Evolutionary conservation across 768 basidiomycete species (phyloP).

Genomic region (Naganishia onofrii): DNA sequence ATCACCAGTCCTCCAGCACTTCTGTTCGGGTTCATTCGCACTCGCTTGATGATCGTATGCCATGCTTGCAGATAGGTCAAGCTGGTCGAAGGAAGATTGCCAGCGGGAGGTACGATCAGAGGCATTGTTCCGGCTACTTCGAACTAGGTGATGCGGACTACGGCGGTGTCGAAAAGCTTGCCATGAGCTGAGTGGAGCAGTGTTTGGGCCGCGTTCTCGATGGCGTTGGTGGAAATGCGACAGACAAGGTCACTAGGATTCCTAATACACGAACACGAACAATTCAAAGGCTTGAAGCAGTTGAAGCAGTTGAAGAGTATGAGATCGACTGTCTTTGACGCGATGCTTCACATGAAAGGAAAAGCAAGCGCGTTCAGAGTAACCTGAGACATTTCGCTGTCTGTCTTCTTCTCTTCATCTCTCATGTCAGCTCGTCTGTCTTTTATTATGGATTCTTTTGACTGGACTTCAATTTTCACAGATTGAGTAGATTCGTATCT

Average conservation of each 20-base stretch:
- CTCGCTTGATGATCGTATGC: conserved; percentile 47
- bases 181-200: not conserved
- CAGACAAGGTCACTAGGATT: too few species aligned
- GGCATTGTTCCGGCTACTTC: conserved; percentile 40
- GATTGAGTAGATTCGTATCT: too few species aligned
- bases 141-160: conserved; percentile 2
- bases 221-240: not conserved
- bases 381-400: not conserved
- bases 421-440: too few species aligned
- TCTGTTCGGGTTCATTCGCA: conserved; percentile 40
- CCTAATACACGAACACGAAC: not conserved
- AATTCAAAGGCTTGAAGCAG: not conserved
- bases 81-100: conserved; percentile 42
- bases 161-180: not conserved
- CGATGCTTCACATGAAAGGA: not conserved
- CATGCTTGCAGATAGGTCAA: conserved; percentile 49
- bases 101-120: conserved; percentile 46
- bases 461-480: too few species aligned
- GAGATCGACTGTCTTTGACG: not conserved
- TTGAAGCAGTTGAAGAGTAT: not conserved
- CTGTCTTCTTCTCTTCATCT: too few species aligned
- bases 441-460: too few species aligned
- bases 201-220: not conserved
- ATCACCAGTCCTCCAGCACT: conserved; percentile 49
- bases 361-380: not conserved